phyloP scores from a whole-genome alignment of 306 rosid species.

The Mimosa pudica region DNA sequence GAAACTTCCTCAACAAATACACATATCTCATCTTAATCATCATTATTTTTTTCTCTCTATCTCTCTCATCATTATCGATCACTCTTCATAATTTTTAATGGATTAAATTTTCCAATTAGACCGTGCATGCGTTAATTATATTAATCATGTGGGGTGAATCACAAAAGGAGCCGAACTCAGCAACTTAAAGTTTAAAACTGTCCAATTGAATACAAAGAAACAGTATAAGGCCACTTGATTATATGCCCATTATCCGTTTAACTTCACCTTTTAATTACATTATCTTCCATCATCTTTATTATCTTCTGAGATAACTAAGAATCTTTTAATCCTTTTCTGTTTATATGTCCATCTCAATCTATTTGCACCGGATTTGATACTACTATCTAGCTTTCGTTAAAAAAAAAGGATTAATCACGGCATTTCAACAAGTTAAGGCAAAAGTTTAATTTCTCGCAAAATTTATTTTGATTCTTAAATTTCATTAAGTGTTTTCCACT shows the following conservation, averaged over 20 bases:
- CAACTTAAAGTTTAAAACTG: background rate
- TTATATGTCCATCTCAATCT: background rate
- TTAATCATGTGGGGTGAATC: background rate
- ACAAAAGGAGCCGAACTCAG: background rate
- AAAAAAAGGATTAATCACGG: background rate
- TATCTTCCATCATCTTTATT: background rate
- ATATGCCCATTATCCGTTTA: background rate
- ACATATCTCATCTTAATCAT: background rate
- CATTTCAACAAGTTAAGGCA: background rate
- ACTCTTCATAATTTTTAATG: background rate
- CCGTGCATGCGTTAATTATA: background rate
- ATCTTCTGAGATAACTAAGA: slow-evolving; percentile 15
- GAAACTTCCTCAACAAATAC: slow-evolving; percentile 8
- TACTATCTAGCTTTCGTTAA: background rate
- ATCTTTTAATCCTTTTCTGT: background rate
- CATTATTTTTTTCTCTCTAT: background rate
- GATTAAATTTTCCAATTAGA: background rate
- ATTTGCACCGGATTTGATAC: background rate
- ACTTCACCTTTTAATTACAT: background rate
- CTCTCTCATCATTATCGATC: background rate
- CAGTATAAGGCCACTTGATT: background rate
- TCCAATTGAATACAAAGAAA: background rate
- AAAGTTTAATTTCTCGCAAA: too few species aligned
- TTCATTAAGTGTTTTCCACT: too few species aligned
- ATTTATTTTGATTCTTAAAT: too few species aligned